Base-by-base conservation (phyloP, 2,329 filamentous ascomycete genomes). In the Colletotrichum musicola region DNA sequence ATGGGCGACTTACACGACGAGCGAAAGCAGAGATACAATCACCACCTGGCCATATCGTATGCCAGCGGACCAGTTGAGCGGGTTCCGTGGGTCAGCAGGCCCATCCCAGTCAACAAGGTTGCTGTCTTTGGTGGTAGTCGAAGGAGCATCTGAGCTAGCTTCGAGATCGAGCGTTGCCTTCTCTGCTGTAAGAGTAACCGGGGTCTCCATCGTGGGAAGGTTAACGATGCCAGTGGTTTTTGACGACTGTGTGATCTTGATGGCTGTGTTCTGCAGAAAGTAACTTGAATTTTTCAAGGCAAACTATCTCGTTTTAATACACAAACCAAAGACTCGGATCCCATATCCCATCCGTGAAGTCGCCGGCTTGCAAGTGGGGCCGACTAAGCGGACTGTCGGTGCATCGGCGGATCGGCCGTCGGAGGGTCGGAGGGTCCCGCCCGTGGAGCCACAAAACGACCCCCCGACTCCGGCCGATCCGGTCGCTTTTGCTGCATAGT, bases 51-150 rank as follows among this genome's bases (percentile, higher is more conserved):
- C 79, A 20, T 77, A 62, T 46, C 75, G 74, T 71, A 82, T 82
- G 47, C 74, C 75, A 30, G 55, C 58, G 6, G 67, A 64, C 88
- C 89, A 92, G 74, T 92, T 92, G 70, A 86, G 77, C 0, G 90
- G 89, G 69, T 90, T 89, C 42, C 82, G 77, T 1, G 85, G 85
- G 59, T 90, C 88, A 62, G 86, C 76, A 0, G 85, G 83, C 0
- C 85, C 83, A 71, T 90, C 87, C 86, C 88, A 92, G 68, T 83
- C 84, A 14, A 91, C 85, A 13, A 88, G 4, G 12, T 54, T 54
- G 22, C 49, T 44, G 20, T 59, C 44, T 4, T 35, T n/a, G 20
- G 25, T 35, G 10, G 16, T 14, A 22, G 18, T 58, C 3, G 56
- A 22, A 1, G 44, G 56, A 14, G 56, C 25, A 12, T 59, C 18